A percentile compares a stretch with the other conserved stretches of the same genome.
phyloP scores from a whole-genome alignment of 2,329 filamentous ascomycete genomes.

The Paecilomyces niveus region DNA sequence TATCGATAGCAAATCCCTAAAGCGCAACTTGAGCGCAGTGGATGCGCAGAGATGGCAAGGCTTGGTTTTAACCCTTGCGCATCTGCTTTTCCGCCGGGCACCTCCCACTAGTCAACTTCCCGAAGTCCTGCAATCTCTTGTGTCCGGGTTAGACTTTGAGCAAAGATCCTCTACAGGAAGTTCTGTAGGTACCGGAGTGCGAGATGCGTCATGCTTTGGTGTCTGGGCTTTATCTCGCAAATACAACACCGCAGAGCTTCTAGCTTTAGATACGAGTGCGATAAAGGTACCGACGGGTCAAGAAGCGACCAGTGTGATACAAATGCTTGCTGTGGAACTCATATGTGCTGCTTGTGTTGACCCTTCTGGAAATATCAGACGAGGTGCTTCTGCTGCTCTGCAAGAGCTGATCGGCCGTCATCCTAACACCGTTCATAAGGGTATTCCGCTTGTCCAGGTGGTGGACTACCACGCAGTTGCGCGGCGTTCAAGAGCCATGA shows the following conservation, averaged over 20 bases:
- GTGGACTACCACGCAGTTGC: constrained; percentile 94
- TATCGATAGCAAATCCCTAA: constrained; percentile 31
- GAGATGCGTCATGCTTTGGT: constrained; percentile 93
- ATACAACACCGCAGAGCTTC: constrained; percentile 73
- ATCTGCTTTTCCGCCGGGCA: constrained; percentile 78
- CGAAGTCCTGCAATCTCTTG: constrained; percentile 66
- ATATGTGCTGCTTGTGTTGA: constrained; percentile 78
- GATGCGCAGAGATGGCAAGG: constrained; percentile 88
- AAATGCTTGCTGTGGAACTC: constrained; percentile 73
- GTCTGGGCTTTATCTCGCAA: constrained; percentile 87
- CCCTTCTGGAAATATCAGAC: constrained; percentile 83
- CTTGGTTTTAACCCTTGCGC: constrained; percentile 75
- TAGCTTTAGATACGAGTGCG: constrained; percentile 46
- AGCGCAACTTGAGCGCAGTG: constrained; percentile 62
- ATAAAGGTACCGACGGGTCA: constrained; percentile 22
- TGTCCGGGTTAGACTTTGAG: constrained; percentile 80
- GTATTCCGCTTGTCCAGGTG: constrained; percentile 77
- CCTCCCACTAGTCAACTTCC: constrained; percentile 64
- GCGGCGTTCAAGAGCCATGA: constrained; percentile 72
- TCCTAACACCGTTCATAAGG: constrained; percentile 72
- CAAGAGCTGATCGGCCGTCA: constrained; percentile 93
- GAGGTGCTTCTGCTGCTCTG: constrained; percentile 85
- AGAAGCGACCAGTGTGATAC: constrained; percentile 49
- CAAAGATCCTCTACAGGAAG: constrained; percentile 78
- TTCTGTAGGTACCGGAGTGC: constrained; percentile 79